Base-by-base conservation (phyloP, 2,329 filamentous ascomycete species). In the Simplicillium aogashimaense region DNA sequence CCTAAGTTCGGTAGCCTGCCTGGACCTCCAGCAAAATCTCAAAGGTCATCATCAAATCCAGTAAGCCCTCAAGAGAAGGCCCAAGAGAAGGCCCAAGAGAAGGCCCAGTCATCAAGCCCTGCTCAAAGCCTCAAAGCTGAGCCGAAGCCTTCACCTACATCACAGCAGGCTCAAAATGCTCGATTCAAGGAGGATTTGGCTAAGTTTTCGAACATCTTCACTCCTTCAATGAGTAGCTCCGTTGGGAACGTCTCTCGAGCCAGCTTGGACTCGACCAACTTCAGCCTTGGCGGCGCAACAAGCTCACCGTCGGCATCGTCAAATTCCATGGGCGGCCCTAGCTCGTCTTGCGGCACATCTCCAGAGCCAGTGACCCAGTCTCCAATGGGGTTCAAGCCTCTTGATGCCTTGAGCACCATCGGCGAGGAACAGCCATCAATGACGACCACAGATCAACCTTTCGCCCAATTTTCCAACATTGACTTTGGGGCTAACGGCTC, bases 1-100 rank as follows among this genome's bases (percentile, higher is more conserved):
- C 90, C 92, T 48, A 89, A 85, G 56, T 97, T 98, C 53, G 92
- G 92, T 36, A 74, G 80, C 43, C 72, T 94, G 18, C 73, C 75
- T 0, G 69, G 73, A 5, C 65, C 69, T 7, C 50, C 57, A 2
- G 44, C 46, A 43, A 56, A 55, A 42, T 45, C 40, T 6, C 47
- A 54, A 35, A 47, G 49, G 35, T 49, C 51, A 4, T 39, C 47
- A 12, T 57, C 59, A n/a, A 57, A 55, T 25, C 53, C 58, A 7
- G 51, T 55, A 11, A 61, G 58, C 45, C 57, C 60, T 12, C 52
- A 49, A 13, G 49, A 51, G 25, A 40, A 42, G 30, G 37, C 38
- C 9, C 20, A 25, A 25, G 9, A n/a, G n/a, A n/a, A n/a, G n/a
- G n/a, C n/a, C n/a, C n/a, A n/a, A n/a, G n/a, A n/a, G n/a, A n/a